Evolutionary conservation across 768 basidiomycete genomes (phyloP).

Genomic region (Suillus ampliporus): DNA sequence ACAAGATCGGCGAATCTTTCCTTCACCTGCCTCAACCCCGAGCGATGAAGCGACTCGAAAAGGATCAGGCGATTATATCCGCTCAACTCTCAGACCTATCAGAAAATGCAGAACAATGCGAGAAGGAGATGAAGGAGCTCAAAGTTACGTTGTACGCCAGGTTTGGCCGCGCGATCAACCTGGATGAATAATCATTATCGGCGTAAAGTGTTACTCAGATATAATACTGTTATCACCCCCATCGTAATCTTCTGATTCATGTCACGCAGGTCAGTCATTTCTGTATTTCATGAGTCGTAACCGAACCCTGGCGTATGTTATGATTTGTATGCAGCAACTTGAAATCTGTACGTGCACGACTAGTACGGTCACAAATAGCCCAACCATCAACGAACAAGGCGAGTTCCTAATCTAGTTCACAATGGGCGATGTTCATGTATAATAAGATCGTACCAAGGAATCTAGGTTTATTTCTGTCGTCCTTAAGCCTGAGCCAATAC

Average conservation of each 20-base stretch:
- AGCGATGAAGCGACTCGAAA: constrained; percentile 75
- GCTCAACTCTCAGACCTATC: constrained; percentile 57
- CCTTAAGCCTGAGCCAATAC: neutral
- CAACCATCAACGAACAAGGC: neutral
- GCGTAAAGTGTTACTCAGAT: neutral
- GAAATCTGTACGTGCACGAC: neutral
- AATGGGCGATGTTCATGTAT: neutral
- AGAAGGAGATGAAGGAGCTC: constrained; percentile 78
- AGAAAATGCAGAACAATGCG: constrained; percentile 64
- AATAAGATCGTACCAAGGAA: neutral
- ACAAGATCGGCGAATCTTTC: constrained; percentile 90
- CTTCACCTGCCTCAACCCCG: constrained; percentile 73
- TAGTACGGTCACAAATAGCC: neutral
- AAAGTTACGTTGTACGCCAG: constrained; percentile 86
- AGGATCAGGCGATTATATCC: constrained; percentile 66
- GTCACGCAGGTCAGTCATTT: neutral
- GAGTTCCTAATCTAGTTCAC: neutral
- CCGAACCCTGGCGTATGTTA: neutral
- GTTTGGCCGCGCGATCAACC: constrained; percentile 92
- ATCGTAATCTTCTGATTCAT: neutral
- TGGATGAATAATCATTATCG: constrained; percentile 63
- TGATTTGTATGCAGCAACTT: neutral
- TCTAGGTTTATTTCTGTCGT: neutral
- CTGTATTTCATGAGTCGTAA: neutral
- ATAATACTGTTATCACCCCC: neutral